phyloP scores from a whole-genome alignment of 2,329 filamentous ascomycete genomes.

The Coleophoma cylindrospora region DNA sequence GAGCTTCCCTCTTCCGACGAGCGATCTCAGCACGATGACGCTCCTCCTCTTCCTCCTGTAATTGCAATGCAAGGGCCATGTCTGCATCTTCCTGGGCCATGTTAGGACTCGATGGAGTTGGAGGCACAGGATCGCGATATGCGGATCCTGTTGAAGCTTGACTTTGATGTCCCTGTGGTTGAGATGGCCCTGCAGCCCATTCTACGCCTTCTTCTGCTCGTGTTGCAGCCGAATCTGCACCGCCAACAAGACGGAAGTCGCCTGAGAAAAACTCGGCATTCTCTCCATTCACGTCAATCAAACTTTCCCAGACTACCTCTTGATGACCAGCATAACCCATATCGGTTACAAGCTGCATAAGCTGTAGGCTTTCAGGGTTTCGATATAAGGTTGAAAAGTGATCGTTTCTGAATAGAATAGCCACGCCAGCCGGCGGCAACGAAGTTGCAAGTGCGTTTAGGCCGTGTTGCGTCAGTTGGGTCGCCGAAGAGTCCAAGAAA shows the following conservation, averaged over 20 bases:
- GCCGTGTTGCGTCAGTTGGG: constrained; percentile 80
- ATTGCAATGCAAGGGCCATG: constrained; percentile 80
- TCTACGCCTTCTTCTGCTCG: constrained; percentile 3
- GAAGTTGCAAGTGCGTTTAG: constrained; percentile 67
- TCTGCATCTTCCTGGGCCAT: constrained; percentile 75
- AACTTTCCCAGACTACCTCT: constrained; percentile 93
- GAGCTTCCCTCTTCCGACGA: constrained; percentile 59
- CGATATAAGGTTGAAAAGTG: constrained; percentile 95
- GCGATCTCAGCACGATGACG: constrained; percentile 59
- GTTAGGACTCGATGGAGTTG: constrained; percentile 13
- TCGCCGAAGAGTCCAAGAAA: constrained; percentile 75
- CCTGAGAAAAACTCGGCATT: constrained; percentile 81
- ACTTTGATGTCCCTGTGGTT: constrained; percentile 3
- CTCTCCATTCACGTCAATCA: constrained; percentile 83
- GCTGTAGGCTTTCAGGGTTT: constrained; percentile 69
- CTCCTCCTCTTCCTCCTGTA: constrained; percentile 92
- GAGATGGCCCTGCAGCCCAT: constrained; percentile 15
- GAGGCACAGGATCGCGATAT: constrained; percentile 4
- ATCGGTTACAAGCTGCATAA: constrained; percentile 87
- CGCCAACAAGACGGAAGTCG: constrained; percentile 82
- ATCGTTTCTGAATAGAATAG: constrained; percentile 93
- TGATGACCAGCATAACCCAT: constrained; percentile 83
- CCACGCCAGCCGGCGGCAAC: constrained; percentile 72
- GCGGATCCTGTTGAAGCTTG: constrained; percentile 3
- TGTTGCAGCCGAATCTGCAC: constrained; percentile 27